Evolutionary conservation across 805 yeast genomes (phyloP).

Genomic region (Tetrapisispora taiwanensis): DNA sequence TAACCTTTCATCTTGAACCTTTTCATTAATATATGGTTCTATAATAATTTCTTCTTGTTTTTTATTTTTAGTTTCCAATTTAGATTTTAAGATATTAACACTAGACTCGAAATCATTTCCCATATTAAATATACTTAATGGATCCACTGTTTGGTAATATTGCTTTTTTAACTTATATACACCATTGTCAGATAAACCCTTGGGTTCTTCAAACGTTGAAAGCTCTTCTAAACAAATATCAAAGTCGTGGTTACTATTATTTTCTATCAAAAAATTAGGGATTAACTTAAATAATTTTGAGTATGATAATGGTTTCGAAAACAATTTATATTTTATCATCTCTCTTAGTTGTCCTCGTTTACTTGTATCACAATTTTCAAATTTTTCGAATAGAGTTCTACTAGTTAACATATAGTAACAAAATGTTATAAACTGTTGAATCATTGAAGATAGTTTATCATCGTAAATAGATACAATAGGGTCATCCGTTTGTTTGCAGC

Average conservation of each 20-base stretch:
- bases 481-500: constrained; percentile 34
- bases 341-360: constrained; percentile 29
- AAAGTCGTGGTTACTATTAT: constrained; percentile 28
- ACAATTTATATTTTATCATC: constrained; percentile 41
- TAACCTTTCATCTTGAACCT: constrained; percentile 32
- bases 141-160: constrained; percentile 43
- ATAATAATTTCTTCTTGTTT: constrained; percentile 38
- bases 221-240: constrained; percentile 47
- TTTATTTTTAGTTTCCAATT: constrained; percentile 33
- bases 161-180: constrained; percentile 47
- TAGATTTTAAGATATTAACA: constrained; percentile 36
- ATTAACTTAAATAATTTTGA: constrained; percentile 35
- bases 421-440: constrained; percentile 71
- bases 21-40: constrained; percentile 33
- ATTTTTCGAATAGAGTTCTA: constrained; percentile 47
- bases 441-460: constrained; percentile 42
- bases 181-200: constrained; percentile 58
- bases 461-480: constrained; percentile 38
- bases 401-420: constrained; percentile 63
- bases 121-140: constrained; percentile 37
- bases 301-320: constrained; percentile 44
- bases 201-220: constrained; percentile 53
- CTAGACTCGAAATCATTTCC: constrained; percentile 46
- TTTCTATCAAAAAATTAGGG: constrained; percentile 30
- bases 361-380: constrained; percentile 25